Evolutionary conservation across 208 protist species (phyloP).

Genomic region (Trypanosomatidae sp.): DNA sequence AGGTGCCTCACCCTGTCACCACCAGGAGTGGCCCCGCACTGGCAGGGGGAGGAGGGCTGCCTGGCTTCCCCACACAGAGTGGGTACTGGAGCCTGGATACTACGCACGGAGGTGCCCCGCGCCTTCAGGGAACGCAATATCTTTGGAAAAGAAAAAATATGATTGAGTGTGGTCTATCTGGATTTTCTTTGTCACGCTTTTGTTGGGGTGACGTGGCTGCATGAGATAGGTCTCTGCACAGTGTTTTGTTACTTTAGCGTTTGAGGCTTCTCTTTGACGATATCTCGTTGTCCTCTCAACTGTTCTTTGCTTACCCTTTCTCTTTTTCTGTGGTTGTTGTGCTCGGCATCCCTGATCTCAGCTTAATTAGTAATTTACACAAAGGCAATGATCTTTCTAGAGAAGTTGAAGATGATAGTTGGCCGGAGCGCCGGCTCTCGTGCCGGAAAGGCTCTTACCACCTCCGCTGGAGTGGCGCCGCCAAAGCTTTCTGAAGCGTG

Average conservation of each 20-base stretch:
- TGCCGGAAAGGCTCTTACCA: conserved; percentile 49
- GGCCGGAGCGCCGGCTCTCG: conserved; percentile 42
- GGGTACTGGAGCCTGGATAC: background rate
- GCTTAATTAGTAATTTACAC: background rate
- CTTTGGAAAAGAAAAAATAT: background rate
- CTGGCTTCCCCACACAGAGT: background rate
- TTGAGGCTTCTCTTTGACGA: background rate
- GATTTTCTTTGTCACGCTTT: background rate
- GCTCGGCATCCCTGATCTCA: background rate
- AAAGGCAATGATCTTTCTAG: conserved; percentile 48
- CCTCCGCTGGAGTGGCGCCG: conserved; percentile 29
- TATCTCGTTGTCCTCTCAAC: background rate
- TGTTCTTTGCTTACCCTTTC: background rate
- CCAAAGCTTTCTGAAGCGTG: conserved; percentile 56
- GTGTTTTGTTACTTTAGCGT: background rate
- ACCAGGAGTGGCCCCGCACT: background rate
- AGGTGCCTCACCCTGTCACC: background rate
- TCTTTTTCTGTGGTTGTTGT: background rate
- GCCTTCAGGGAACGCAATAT: background rate
- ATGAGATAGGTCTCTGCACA: background rate
- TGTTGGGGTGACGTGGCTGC: background rate
- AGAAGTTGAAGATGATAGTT: conserved; percentile 85
- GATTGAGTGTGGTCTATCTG: background rate
- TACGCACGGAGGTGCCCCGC: background rate
- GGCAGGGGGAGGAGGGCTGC: background rate